A percentile compares a stretch with the other conserved stretches of the same genome.
Evolutionary conservation across 140 eudicot species (phyloP).

Genomic region (Flaveria floridana): DNA sequence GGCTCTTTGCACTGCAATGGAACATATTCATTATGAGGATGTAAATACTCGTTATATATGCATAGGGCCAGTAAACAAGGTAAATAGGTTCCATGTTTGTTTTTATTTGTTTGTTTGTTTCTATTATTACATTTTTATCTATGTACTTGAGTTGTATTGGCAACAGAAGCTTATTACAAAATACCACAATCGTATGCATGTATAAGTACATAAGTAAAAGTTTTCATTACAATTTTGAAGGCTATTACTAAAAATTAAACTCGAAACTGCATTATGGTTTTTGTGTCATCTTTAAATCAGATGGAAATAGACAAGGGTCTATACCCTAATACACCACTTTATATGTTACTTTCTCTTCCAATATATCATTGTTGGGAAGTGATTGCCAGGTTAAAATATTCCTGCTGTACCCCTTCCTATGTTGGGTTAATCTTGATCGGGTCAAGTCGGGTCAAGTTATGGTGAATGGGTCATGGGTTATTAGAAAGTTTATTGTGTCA

Average conservation of each 20-base stretch:
- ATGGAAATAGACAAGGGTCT: not conserved
- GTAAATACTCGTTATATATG: constrained; percentile 89
- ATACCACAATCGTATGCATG: not conserved
- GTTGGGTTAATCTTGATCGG: too few relatives aligned
- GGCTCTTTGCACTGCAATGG: constrained; percentile 71
- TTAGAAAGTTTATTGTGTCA: too few relatives aligned
- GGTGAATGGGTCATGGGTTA: too few relatives aligned
- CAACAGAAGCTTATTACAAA: not conserved
- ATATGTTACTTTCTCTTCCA: not conserved
- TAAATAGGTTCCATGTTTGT: constrained; percentile 16
- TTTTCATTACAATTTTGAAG: not conserved
- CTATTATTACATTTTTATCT: constrained; percentile 2
- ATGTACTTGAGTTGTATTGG: not conserved
- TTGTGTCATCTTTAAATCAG: not conserved
- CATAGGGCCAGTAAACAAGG: constrained; percentile 96
- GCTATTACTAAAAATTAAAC: not conserved
- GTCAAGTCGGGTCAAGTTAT: too few relatives aligned
- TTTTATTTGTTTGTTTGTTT: constrained; percentile 1
- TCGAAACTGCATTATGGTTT: not conserved
- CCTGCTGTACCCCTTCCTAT: not conserved
- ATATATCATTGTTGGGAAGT: not conserved
- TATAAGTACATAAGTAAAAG: not conserved
- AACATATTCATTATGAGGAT: constrained; percentile 95
- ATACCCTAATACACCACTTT: not conserved
- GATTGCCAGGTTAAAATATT: not conserved